phyloP scores from a whole-genome alignment of 305 asterid genomes.

The Fraxinus nigra region DNA sequence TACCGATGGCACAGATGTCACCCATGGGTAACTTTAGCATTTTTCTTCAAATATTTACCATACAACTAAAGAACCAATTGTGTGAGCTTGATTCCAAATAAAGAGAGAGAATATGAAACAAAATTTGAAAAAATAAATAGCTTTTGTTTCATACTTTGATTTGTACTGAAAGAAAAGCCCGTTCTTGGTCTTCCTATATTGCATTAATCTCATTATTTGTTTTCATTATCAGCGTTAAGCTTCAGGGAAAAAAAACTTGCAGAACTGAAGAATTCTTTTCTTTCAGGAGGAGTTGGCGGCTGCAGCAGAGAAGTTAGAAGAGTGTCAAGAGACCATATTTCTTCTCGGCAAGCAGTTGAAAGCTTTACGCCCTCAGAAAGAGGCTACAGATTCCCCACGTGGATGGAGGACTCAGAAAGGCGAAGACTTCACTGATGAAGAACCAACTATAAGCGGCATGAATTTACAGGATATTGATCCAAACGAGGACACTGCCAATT shows the following conservation, averaged over 20 bases:
- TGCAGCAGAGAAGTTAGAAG: slow-evolving; percentile 89
- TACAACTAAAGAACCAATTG: neutral
- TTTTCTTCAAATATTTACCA: neutral
- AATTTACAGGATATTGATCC: slow-evolving; percentile 47
- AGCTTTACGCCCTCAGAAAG: slow-evolving; percentile 66
- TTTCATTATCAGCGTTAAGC: neutral
- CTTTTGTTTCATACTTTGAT: neutral
- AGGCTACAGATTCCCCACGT: slow-evolving; percentile 35
- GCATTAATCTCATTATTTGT: neutral
- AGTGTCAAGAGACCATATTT: slow-evolving; percentile 89
- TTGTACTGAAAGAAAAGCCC: neutral
- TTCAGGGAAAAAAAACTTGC: neutral
- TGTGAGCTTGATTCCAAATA: neutral
- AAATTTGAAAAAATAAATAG: neutral
- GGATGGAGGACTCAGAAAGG: slow-evolving; percentile 37
- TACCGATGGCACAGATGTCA: neutral
- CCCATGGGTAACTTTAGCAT: neutral
- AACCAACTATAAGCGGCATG: slow-evolving; percentile 50
- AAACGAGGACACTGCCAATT: slow-evolving; percentile 44
- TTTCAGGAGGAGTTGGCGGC: slow-evolving; percentile 80
- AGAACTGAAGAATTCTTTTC: neutral
- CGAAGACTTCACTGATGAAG: slow-evolving; percentile 43
- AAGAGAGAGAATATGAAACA: neutral
- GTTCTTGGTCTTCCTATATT: neutral
- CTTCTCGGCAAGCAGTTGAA: slow-evolving; percentile 88